Conservation (phyloP, 2,329 filamentous ascomycete species). For the Xylaria sp. region DNA sequence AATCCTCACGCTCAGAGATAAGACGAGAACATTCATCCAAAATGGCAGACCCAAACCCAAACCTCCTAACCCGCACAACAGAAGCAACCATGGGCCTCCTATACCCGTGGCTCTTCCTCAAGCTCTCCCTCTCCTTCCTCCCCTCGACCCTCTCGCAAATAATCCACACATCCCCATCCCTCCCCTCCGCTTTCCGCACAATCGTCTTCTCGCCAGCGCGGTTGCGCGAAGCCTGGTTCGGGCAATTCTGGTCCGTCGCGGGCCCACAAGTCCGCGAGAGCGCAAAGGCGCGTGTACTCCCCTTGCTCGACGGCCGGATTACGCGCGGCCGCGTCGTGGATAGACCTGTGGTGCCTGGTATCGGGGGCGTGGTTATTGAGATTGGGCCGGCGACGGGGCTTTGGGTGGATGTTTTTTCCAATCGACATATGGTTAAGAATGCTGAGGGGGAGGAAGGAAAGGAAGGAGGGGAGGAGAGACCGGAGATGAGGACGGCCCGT, state of each 20-base stretch:
- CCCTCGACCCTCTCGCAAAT: conserved; percentile 56
- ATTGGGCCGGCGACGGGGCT: conserved; percentile 66
- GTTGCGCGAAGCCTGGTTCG: conserved; percentile 62
- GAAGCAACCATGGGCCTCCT: conserved; percentile 45
- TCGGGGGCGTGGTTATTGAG: conserved; percentile 63
- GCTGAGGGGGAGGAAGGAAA: not conserved
- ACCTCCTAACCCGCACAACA: conserved; percentile 27
- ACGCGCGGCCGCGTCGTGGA: conserved; percentile 45
- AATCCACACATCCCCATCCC: conserved; percentile 41
- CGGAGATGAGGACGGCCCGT: conserved; percentile 15
- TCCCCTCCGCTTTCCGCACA: conserved; percentile 32
- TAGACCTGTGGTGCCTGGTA: conserved; percentile 44
- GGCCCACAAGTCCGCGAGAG: conserved; percentile 56
- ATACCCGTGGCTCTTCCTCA: conserved; percentile 60
- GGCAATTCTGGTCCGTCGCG: conserved; percentile 62
- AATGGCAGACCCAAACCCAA: too few relatives aligned
- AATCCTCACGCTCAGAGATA: not conserved
- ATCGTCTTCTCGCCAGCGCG: conserved; percentile 44
- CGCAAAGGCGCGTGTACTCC: conserved; percentile 52
- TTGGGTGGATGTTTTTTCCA: conserved; percentile 61
- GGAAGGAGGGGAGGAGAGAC: not conserved
- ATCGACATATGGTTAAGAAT: conserved; percentile 9
- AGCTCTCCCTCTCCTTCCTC: conserved; percentile 54
- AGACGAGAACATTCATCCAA: conserved; percentile 12
- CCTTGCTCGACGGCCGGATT: conserved; percentile 59